These are phyloP conservation scores for Datura wrightii DNA, from an alignment of 257 asterid genomes.

Conservation along the genomic window DNA sequence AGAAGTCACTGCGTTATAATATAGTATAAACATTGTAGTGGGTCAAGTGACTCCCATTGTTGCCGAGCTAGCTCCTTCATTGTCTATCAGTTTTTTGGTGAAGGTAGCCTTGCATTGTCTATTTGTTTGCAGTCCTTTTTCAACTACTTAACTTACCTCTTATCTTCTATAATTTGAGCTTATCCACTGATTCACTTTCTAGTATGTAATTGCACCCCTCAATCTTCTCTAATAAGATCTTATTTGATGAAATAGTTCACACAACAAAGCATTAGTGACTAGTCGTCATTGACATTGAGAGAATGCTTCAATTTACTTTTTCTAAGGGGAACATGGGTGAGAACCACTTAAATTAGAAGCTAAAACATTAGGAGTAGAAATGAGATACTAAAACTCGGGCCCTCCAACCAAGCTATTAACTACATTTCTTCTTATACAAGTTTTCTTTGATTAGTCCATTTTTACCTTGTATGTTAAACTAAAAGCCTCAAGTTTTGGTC, in stretches of 20 bases:
- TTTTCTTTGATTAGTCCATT: background rate
- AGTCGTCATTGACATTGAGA: background rate
- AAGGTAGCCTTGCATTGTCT: background rate
- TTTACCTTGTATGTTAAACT: background rate
- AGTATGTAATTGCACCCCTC: background rate
- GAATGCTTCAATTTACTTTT: background rate
- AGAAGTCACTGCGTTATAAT: background rate
- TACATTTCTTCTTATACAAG: background rate
- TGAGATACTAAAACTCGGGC: background rate
- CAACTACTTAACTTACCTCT: background rate
- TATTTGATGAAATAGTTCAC: background rate
- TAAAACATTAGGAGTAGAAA: background rate
- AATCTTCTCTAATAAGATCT: background rate
- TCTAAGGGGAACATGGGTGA: background rate
- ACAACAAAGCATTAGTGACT: background rate
- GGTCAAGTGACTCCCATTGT: background rate
- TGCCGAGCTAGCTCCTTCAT: background rate
- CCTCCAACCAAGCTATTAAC: conserved; percentile 3
- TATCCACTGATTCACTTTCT: conserved; percentile 1
- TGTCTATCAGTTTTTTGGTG: background rate
- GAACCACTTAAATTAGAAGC: background rate
- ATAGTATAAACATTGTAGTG: background rate
- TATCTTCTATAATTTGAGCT: background rate
- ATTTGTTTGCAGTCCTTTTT: background rate
- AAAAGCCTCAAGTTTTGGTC: background rate